These are phyloP conservation scores for Saccharomyces jurei DNA, from an alignment of 805 yeast genomes.

Conservation along the genomic window DNA sequence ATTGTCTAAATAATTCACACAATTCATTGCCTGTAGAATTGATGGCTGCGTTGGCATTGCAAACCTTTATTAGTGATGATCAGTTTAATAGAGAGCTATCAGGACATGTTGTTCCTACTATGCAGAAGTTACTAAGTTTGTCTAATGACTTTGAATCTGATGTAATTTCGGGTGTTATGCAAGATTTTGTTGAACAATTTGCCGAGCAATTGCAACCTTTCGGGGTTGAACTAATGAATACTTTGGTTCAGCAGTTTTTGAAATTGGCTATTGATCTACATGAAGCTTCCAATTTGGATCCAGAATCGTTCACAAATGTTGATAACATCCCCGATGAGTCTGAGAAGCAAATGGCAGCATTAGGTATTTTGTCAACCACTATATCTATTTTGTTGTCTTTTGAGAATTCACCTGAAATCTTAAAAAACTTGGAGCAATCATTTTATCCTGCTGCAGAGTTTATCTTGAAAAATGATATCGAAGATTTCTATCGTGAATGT, in stretches of 20 bases:
- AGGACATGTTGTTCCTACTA: conserved; percentile 63
- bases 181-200: conserved; percentile 86
- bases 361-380: conserved; percentile 74
- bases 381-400: conserved; percentile 73
- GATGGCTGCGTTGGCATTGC: conserved; percentile 79
- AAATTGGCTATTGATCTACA: conserved; percentile 59
- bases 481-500: conserved; percentile 68
- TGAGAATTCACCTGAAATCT: conserved; percentile 68
- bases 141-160: conserved; percentile 83
- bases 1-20: conserved; percentile 31
- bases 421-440: conserved; percentile 54
- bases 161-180: conserved; percentile 82
- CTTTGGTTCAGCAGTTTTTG: conserved; percentile 66
- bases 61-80: conserved; percentile 59
- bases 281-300: conserved; percentile 47
- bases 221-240: conserved; percentile 59
- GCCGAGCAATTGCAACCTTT: conserved; percentile 87
- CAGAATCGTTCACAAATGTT: conserved; percentile 29
- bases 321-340: conserved; percentile 37
- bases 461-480: conserved; percentile 56
- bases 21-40: conserved; percentile 66
- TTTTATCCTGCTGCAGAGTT: conserved; percentile 61
- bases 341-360: conserved; percentile 75
- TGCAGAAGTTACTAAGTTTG: conserved; percentile 67
- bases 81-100: conserved; percentile 64